phyloP scores from a whole-genome alignment of 176 grass and related monocot genomes.

The Phoenix roebelenii region DNA sequence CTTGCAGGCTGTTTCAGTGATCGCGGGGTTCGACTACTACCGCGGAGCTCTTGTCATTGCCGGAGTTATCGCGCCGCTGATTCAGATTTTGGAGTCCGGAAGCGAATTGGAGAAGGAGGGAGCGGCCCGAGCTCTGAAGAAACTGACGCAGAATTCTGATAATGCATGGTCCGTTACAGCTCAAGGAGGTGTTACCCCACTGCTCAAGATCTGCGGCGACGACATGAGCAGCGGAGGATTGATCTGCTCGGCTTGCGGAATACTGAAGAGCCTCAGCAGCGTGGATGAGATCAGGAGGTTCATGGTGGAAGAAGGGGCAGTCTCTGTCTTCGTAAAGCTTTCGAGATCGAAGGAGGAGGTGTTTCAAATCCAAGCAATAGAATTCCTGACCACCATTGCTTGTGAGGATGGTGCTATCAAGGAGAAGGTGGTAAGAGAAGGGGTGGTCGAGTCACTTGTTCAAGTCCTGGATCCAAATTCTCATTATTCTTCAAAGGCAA shows the following conservation, averaged over 20 bases:
- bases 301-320: slow-evolving; percentile 59
- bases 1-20: slow-evolving; percentile 38
- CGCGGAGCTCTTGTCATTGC: slow-evolving; percentile 40
- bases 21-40: slow-evolving; percentile 44
- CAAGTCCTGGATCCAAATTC: slow-evolving; percentile 31
- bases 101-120: slow-evolving; percentile 29
- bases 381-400: slow-evolving; percentile 48
- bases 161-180: slow-evolving; percentile 90
- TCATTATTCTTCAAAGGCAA: slow-evolving; percentile 49
- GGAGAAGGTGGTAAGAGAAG: slow-evolving; percentile 24
- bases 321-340: slow-evolving; percentile 46
- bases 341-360: slow-evolving; percentile 31
- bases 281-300: slow-evolving; percentile 77
- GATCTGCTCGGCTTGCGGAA: slow-evolving; percentile 42
- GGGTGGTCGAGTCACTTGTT: slow-evolving; percentile 44
- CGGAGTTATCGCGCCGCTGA: slow-evolving; percentile 44
- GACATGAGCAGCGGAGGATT: slow-evolving; percentile 24
- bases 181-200: slow-evolving; percentile 57
- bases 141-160: slow-evolving; percentile 70
- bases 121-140: slow-evolving; percentile 50
- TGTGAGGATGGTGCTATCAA: slow-evolving; percentile 17
- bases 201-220: slow-evolving; percentile 54
- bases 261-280: slow-evolving; percentile 57
- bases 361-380: slow-evolving; percentile 46
- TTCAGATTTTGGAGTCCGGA: slow-evolving; percentile 38